These are phyloP conservation scores for Inonotus hispidus DNA, from an alignment of 1,284 basidiomycete genomes.

Conservation along the genomic window DNA sequence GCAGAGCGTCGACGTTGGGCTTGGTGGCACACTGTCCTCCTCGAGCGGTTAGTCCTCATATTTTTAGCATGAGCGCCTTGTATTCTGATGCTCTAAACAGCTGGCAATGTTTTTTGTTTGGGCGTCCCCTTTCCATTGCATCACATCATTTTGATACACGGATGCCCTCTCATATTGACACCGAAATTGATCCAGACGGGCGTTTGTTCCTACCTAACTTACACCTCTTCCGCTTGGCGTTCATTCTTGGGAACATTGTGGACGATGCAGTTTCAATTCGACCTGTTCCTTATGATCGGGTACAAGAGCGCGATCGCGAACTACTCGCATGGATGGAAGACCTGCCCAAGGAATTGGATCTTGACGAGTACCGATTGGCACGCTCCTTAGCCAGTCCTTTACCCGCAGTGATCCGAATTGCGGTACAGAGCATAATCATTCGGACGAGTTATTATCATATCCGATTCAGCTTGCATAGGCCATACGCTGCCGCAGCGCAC, in stretches of 20 bases:
- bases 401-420: slow-evolving; percentile 45
- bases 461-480: slow-evolving; percentile 75
- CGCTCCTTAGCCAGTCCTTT: slow-evolving; percentile 58
- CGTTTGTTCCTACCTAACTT: slow-evolving; percentile 65
- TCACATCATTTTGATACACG: slow-evolving; percentile 78
- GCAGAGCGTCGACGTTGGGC: slow-evolving; percentile 77
- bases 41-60: slow-evolving; percentile 53
- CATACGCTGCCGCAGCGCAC: slow-evolving; percentile 48
- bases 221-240: slow-evolving; percentile 66
- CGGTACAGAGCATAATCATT: slow-evolving; percentile 73
- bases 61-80: neutral
- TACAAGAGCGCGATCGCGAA: slow-evolving; percentile 62
- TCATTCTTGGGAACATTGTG: slow-evolving; percentile 74
- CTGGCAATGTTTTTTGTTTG: slow-evolving; percentile 82
- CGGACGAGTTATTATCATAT: slow-evolving; percentile 73
- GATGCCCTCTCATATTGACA: slow-evolving; percentile 61
- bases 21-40: slow-evolving; percentile 79
- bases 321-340: slow-evolving; percentile 67
- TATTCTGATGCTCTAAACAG: slow-evolving; percentile 30
- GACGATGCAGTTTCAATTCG: slow-evolving; percentile 74
- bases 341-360: slow-evolving; percentile 62
- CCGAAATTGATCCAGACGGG: slow-evolving; percentile 51
- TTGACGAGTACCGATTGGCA: slow-evolving; percentile 69
- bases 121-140: slow-evolving; percentile 66
- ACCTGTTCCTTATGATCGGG: slow-evolving; percentile 64